Evolutionary conservation across 495 filamentous ascomycete species (phyloP).

Genomic region (Neurospora sublineolata): DNA sequence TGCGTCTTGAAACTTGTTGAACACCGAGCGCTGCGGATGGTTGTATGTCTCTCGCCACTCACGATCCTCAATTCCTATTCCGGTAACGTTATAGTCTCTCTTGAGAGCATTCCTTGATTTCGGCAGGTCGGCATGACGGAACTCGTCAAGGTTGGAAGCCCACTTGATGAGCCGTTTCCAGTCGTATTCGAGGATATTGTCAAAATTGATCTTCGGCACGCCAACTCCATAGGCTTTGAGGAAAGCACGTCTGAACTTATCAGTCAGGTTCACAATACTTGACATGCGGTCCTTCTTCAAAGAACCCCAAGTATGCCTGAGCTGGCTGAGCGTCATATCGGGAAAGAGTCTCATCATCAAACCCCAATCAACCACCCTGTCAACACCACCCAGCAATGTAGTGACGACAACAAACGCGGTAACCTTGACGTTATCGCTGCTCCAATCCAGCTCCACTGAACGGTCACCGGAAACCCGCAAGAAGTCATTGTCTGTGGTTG

Average conservation of each 20-base stretch:
- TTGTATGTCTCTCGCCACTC: slow-evolving; percentile 41
- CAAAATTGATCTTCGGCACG: slow-evolving; percentile 59
- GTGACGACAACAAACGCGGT: slow-evolving; percentile 64
- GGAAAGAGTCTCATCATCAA: slow-evolving; percentile 57
- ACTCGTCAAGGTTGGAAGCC: slow-evolving; percentile 34
- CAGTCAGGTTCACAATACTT: slow-evolving; percentile 55
- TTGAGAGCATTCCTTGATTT: slow-evolving; percentile 22
- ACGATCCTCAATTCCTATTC: slow-evolving; percentile 21
- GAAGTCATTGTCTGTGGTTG: slow-evolving; percentile 24
- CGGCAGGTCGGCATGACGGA: slow-evolving; percentile 28
- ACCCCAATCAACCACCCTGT: slow-evolving; percentile 61
- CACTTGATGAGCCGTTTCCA: slow-evolving; percentile 68
- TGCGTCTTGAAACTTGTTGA: slow-evolving; percentile 33
- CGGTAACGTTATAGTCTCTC: slow-evolving; percentile 18
- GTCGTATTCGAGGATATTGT: slow-evolving; percentile 60
- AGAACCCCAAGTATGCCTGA: slow-evolving; percentile 50
- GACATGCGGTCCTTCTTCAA: slow-evolving; percentile 47
- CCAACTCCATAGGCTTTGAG: slow-evolving; percentile 61
- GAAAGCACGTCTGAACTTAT: slow-evolving; percentile 68
- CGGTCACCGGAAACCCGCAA: slow-evolving; percentile 18
- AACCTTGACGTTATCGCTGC: slow-evolving; percentile 39
- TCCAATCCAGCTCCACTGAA: slow-evolving; percentile 25
- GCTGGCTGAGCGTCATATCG: slow-evolving; percentile 38
- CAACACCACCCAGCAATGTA: slow-evolving; percentile 61
- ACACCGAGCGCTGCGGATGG: slow-evolving; percentile 28